Percentiles rank a stretch among this genome's conserved stretches.
Conservation (phyloP, 1,284 basidiomycete genomes). For the Leucoagaricus sp. region DNA sequence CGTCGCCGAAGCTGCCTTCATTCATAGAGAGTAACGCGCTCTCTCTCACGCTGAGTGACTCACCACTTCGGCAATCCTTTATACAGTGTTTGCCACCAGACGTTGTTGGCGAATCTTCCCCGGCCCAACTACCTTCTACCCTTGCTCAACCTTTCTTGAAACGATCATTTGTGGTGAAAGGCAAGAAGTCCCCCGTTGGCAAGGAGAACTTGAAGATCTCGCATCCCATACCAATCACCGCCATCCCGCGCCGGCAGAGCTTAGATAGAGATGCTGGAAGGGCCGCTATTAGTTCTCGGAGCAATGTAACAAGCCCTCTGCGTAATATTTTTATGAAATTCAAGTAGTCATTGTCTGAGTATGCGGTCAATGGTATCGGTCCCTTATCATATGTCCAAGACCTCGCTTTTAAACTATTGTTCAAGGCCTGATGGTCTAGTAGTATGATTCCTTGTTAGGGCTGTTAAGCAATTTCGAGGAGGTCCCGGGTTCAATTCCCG, state of each 20-base stretch:
- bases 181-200: background rate
- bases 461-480: conserved; percentile 50
- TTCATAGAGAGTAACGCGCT: background rate
- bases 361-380: too few relatives aligned
- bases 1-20: conserved; percentile 1
- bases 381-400: too few relatives aligned
- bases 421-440: conserved; percentile 36
- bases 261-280: background rate
- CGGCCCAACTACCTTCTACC: background rate
- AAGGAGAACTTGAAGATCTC: conserved; percentile 7
- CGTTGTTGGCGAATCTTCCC: background rate
- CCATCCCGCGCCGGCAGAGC: background rate
- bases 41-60: background rate
- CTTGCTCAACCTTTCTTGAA: background rate
- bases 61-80: background rate
- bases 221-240: background rate
- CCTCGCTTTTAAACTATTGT: too few relatives aligned
- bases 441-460: conserved; percentile 38
- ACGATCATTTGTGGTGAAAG: background rate
- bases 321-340: conserved; percentile 12
- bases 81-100: background rate
- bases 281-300: background rate
- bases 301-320: conserved; percentile 4
- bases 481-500: conserved; percentile 86
- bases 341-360: conserved; percentile 1